Evolutionary conservation across 106 monocot species (phyloP).

Genomic region (Allium cepa): DNA sequence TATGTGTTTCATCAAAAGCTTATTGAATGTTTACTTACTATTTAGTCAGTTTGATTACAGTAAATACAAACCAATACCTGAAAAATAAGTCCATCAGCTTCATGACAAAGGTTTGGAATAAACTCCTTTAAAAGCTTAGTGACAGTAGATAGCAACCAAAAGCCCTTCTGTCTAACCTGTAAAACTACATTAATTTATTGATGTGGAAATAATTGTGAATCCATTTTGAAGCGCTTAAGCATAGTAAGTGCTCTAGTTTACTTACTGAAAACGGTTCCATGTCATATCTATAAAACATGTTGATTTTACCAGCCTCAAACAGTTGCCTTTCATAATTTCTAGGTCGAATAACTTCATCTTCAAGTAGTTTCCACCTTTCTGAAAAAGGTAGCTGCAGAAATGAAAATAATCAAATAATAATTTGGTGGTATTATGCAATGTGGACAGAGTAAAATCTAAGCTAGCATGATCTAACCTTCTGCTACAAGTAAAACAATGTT

Average conservation of each 20-base stretch:
- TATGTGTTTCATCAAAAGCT: too few relatives aligned
- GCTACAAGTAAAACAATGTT: too few relatives aligned
- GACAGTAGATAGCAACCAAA: slow-evolving; percentile 90
- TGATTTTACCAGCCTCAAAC: slow-evolving; percentile 46
- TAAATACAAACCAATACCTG: slow-evolving; percentile 35
- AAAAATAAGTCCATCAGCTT: slow-evolving; percentile 96
- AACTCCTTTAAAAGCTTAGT: slow-evolving; percentile 67
- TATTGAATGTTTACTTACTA: too few relatives aligned
- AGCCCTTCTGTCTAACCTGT: slow-evolving; percentile 93
- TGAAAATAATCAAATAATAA: not conserved
- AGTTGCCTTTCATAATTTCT: slow-evolving; percentile 59
- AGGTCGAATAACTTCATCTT: slow-evolving; percentile 85
- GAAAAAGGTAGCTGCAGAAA: slow-evolving; percentile 77
- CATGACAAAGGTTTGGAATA: slow-evolving; percentile 84
- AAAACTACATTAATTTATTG: slow-evolving; percentile 3
- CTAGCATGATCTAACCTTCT: not conserved
- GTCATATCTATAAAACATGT: slow-evolving; percentile 79
- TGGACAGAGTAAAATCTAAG: not conserved
- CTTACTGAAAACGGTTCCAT: slow-evolving; percentile 89
- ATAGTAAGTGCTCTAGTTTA: not conserved
- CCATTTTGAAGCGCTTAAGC: not conserved
- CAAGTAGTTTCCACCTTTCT: slow-evolving; percentile 94
- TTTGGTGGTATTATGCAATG: not conserved
- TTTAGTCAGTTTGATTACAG: too few relatives aligned
- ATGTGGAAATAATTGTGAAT: not conserved